Evolutionary conservation across 1,139 yeast genomes (phyloP).

Genomic region (Hemisphaericaspora xylofermentans): DNA sequence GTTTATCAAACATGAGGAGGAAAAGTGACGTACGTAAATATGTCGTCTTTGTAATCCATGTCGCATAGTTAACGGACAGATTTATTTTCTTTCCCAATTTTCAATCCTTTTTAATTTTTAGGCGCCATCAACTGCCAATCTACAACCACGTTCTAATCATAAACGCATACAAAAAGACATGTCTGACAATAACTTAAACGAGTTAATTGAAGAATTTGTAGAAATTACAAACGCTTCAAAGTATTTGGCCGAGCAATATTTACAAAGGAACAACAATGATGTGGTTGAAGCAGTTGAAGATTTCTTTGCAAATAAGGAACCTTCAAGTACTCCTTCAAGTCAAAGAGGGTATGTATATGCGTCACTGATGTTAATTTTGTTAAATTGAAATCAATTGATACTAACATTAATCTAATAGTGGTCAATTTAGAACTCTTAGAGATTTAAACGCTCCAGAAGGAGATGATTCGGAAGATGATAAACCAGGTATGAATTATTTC

Average conservation of each 20-base stretch:
- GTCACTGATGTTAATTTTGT: neutral
- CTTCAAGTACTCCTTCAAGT: slow-evolving; percentile 4
- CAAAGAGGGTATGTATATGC: slow-evolving; percentile 11
- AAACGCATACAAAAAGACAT: neutral
- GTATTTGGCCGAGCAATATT: slow-evolving; percentile 43
- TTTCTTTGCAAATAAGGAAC: slow-evolving; percentile 28
- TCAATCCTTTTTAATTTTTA: neutral
- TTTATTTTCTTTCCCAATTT: neutral
- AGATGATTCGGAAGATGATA: slow-evolving; percentile 56
- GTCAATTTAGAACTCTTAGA: slow-evolving; percentile 44
- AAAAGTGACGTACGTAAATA: too few relatives aligned
- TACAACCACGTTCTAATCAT: neutral
- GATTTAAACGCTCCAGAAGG: slow-evolving; percentile 43
- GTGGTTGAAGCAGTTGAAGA: slow-evolving; percentile 45
- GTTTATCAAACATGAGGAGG: too few relatives aligned
- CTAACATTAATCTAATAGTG: slow-evolving; percentile 2
- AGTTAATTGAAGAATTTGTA: slow-evolving; percentile 52
- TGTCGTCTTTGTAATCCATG: too few relatives aligned
- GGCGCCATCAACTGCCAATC: neutral
- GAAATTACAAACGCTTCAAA: slow-evolving; percentile 38
- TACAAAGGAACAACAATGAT: slow-evolving; percentile 39
- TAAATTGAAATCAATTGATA: neutral
- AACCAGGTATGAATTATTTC: slow-evolving; percentile 71
- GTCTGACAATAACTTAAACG: slow-evolving; percentile 5
- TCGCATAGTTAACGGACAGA: neutral